Base-by-base conservation (phyloP, 805 yeast species). In the Pichia cephalocereana region DNA sequence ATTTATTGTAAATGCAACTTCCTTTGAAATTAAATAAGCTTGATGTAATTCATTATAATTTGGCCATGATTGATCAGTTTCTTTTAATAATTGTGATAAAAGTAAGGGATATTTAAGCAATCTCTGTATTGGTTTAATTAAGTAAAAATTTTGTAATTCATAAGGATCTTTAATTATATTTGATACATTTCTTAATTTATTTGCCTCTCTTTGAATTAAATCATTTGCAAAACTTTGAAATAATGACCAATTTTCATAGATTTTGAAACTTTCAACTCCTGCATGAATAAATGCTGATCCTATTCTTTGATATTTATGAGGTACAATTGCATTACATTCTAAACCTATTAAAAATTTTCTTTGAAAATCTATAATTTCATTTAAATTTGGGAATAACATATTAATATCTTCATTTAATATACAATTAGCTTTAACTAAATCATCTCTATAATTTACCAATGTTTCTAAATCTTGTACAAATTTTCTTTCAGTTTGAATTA, bases 111-210 rank as follows among this genome's bases (percentile, higher is more conserved):
- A 93, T 63, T 90, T 87, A 72, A 96, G 87, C n/a, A 93, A 74
- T 54, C 99, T 77, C 70, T 93, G 99, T 38, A 93, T 87, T 0
- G 99, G 99, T 64, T 91, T 93, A 57, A 93, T 79, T 40, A 93
- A 72, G 64, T 86, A 86, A 65, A 86, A 86, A 45, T 91, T 82
- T 62, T 86, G 98, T 46, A 93, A 72, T 64, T 91, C 99, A 61
- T 89, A 82, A 40, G 87, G 84, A 28, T 93, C 91, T 54, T 82
- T 91, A 51, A 90, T 79, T 38, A 89, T 67, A 19, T 69, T 61
- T 5, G 83, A 72, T 19, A 80, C 72, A 51, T 74, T 74, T 43
- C 62, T 67, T 46, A 88, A 72, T 55, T 77, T 78, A 6, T 72
- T 61, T 6, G 79, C 75, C 54, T 86, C 88, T 54, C 74, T 76